These are phyloP conservation scores for Setaria viridis DNA, from an alignment of 202 grass and related monocot genomes.

Conservation along the genomic window DNA sequence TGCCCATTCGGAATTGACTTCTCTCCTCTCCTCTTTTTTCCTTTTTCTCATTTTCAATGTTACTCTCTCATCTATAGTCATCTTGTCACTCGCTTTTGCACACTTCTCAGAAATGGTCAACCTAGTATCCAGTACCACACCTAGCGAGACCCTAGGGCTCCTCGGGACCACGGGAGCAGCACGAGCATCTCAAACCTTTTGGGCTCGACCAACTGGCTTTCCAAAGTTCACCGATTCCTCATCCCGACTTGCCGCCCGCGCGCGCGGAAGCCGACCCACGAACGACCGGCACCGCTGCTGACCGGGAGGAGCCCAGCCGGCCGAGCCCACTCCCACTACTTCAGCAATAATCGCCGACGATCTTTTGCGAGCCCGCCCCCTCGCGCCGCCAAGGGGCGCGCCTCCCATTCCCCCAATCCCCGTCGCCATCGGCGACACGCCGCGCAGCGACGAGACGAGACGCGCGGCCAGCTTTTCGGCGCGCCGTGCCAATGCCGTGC, in stretches of 20 bases:
- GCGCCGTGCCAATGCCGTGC: neutral
- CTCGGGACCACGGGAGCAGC: neutral
- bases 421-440: neutral
- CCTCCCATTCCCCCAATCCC: no score
- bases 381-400: slow-evolving; percentile 28
- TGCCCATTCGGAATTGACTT: neutral
- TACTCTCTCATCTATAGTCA: no score
- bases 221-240: neutral
- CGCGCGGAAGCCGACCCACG: neutral
- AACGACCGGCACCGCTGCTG: neutral
- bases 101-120: neutral
- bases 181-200: neutral
- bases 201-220: neutral
- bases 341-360: neutral
- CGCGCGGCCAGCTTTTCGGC: neutral
- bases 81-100: no score
- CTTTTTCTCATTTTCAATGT: no score
- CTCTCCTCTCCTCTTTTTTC: neutral
- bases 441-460: no score
- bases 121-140: neutral
- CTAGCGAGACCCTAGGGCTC: neutral
- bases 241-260: neutral
- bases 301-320: neutral
- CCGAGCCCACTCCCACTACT: neutral
- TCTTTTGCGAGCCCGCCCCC: neutral